phyloP scores from a whole-genome alignment of 1,284 basidiomycete genomes.

The Prillingera fragicola region DNA sequence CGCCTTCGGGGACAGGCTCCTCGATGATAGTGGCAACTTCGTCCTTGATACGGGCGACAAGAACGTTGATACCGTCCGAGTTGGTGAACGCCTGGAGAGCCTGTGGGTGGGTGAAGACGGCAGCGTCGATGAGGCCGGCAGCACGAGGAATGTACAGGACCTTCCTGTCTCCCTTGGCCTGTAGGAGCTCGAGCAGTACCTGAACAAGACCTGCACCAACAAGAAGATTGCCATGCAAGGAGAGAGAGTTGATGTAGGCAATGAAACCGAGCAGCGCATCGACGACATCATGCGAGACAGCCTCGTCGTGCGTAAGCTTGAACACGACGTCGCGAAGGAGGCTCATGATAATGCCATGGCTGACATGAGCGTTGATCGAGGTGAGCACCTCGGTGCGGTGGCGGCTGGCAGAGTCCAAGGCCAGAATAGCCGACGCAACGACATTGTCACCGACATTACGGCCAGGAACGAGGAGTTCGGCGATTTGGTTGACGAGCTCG shows the following conservation, averaged over 20 bases:
- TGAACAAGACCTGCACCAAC: constrained; percentile 95
- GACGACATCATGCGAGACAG: constrained; percentile 69
- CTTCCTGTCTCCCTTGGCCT: constrained; percentile 52
- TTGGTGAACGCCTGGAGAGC: constrained; percentile 84
- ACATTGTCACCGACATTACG: constrained; percentile 52
- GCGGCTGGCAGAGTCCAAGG: constrained; percentile 81
- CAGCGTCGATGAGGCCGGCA: constrained; percentile 86
- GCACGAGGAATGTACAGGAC: constrained; percentile 51
- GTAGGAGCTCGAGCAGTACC: constrained; percentile 78
- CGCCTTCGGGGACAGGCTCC: constrained; percentile 3
- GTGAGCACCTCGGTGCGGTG: constrained; percentile 86
- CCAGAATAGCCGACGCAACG: constrained; percentile 77
- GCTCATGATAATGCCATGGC: constrained; percentile 89
- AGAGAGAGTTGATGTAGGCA: constrained; percentile 76
- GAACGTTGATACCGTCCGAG: constrained; percentile 73
- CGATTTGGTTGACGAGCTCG: constrained; percentile 75
- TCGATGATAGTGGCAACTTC: constrained; percentile 14
- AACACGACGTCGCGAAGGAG: constrained; percentile 71
- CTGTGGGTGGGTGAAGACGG: constrained; percentile 68
- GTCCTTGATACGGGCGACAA: constrained; percentile 78
- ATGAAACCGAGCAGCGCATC: constrained; percentile 83
- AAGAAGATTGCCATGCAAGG: constrained; percentile 82
- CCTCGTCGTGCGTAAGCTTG: constrained; percentile 59
- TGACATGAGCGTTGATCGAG: constrained; percentile 89
- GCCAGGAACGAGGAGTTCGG: constrained; percentile 81